Percentiles rank a stretch among this genome's conserved stretches.
Evolutionary conservation across 208 protist genomes (phyloP).

Genomic region (Vickermania spadyakhi): DNA sequence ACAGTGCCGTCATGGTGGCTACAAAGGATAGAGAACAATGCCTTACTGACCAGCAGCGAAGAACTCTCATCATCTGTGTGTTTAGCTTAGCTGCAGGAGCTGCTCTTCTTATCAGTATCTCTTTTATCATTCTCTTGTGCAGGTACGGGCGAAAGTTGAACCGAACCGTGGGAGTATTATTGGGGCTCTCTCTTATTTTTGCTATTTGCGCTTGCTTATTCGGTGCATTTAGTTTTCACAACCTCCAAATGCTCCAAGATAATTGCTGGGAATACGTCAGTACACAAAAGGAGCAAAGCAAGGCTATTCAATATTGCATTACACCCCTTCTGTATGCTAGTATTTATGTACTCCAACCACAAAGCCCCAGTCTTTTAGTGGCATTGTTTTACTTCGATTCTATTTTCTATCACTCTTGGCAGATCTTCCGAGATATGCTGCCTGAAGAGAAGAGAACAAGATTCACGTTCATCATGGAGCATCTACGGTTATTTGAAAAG

Average conservation of each 20-base stretch:
- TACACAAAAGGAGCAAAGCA: not conserved
- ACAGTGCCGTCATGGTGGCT: not conserved
- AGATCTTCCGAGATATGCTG: not conserved
- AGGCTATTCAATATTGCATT: not conserved
- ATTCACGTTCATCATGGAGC: not conserved
- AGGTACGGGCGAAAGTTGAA: not conserved
- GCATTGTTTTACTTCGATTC: not conserved
- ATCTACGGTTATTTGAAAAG: conserved; percentile 3
- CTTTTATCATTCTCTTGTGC: not conserved
- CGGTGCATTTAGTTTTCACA: not conserved
- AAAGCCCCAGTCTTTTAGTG: not conserved
- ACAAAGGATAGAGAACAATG: not conserved
- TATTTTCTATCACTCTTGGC: not conserved
- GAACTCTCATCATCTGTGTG: not conserved
- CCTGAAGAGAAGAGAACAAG: not conserved
- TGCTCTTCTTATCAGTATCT: not conserved
- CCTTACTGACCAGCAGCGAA: not conserved
- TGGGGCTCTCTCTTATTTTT: not conserved
- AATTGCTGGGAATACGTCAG: not conserved
- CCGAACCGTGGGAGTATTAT: not conserved
- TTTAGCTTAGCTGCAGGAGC: not conserved
- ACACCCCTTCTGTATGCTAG: not conserved
- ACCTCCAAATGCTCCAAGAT: not conserved
- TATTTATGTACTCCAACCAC: not conserved
- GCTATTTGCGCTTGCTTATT: not conserved